phyloP scores from a whole-genome alignment of 2,329 filamentous ascomycete species.

The Cladosporium cucumerinum region DNA sequence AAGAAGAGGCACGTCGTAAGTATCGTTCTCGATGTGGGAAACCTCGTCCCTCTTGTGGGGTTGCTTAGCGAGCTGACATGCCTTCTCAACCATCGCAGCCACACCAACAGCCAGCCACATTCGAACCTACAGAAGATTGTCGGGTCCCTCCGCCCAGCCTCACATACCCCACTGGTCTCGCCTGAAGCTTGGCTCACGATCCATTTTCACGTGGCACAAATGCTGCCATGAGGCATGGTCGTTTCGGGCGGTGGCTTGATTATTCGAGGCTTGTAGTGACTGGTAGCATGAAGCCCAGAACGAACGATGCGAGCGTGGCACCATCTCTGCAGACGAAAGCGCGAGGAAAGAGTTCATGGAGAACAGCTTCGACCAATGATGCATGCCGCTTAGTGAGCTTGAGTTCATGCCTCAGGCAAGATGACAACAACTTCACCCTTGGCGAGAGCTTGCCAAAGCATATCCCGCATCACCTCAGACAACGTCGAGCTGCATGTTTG shows the following conservation, averaged over 20 bases:
- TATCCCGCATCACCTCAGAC: neutral
- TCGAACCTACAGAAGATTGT: neutral
- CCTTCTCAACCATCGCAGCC: too few relatives aligned
- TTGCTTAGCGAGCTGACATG: neutral
- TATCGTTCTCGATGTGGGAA: neutral
- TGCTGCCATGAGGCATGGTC: neutral
- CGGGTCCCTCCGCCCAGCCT: neutral
- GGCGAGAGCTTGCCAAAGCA: neutral
- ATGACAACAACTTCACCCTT: neutral
- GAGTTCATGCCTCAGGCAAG: neutral
- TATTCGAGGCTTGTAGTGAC: neutral
- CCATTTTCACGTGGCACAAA: neutral
- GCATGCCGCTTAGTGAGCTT: neutral
- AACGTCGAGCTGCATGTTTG: neutral
- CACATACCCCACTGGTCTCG: neutral
- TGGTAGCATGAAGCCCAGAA: neutral
- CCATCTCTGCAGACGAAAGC: neutral
- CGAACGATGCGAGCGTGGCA: neutral
- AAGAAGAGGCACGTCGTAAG: neutral
- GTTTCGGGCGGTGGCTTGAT: neutral
- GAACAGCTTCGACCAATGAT: neutral
- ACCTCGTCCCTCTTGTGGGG: neutral
- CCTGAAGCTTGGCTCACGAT: neutral
- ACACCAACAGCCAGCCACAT: neutral
- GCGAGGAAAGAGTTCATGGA: neutral